Conservation (phyloP, 345 rosid species). For the Orychophragmus violaceus region DNA sequence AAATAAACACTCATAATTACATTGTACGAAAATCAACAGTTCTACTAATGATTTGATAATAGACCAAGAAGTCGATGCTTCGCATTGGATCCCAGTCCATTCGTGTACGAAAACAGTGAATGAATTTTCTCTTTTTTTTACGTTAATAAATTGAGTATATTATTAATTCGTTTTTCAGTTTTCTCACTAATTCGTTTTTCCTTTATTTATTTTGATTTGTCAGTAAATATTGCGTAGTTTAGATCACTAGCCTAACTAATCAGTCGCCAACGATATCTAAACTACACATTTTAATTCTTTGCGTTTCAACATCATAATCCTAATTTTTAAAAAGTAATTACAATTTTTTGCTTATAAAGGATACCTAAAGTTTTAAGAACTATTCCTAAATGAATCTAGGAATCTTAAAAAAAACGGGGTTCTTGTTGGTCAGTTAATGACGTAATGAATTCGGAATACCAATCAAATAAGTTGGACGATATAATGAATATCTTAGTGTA, state of each 20-base stretch:
- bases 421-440: too few species aligned
- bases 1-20: neutral
- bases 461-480: neutral
- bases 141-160: neutral
- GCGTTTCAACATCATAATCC: neutral
- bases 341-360: neutral
- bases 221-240: neutral
- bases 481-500: neutral
- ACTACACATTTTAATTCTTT: neutral
- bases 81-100: slow-evolving; percentile 16
- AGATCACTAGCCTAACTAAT: neutral
- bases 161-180: neutral
- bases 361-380: neutral
- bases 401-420: too few species aligned
- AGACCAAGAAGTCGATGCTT: neutral
- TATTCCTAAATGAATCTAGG: too few species aligned
- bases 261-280: neutral
- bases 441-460: neutral
- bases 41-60: slow-evolving; percentile 6
- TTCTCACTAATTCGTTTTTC: neutral
- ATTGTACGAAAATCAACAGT: neutral
- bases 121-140: neutral
- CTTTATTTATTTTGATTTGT: neutral
- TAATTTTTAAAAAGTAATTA: neutral
- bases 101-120: neutral